Conservation (phyloP, 148 eudicot genomes). For the Silene conica region DNA sequence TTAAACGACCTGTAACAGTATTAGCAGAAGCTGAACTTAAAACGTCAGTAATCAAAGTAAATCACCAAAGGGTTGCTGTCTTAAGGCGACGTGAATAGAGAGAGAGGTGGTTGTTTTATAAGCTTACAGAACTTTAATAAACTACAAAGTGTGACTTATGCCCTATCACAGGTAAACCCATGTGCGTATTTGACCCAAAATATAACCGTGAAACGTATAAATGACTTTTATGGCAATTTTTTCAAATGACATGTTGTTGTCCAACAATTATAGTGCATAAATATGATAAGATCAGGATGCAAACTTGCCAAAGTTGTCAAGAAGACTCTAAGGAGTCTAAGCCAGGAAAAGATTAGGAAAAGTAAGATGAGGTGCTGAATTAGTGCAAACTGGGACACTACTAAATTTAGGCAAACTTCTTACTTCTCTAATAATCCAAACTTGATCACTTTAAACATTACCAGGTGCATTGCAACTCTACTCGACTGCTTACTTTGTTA, state of each 20-base stretch:
- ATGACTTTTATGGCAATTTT: too few relatives aligned
- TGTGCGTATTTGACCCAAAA: not conserved
- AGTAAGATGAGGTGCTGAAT: not conserved
- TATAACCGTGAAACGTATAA: not conserved
- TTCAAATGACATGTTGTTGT: not conserved
- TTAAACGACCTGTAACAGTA: not conserved
- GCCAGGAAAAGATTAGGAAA: not conserved
- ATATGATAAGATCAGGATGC: not conserved
- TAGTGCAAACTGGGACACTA: constrained; percentile 4
- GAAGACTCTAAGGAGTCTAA: not conserved
- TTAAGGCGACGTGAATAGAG: not conserved
- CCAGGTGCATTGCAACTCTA: not conserved
- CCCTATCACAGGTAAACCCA: too few relatives aligned
- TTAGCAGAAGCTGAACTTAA: constrained; percentile 2
- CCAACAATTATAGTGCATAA: not conserved
- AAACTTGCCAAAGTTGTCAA: not conserved
- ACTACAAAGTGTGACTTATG: not conserved
- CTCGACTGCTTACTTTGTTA: not conserved
- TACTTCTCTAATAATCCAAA: not conserved
- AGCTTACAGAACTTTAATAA: not conserved
- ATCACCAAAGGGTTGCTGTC: not conserved
- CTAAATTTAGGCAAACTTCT: not conserved
- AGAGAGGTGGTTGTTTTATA: not conserved
- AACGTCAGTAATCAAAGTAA: not conserved
- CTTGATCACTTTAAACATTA: not conserved